A percentile compares a stretch with the other conserved stretches of the same genome.
These are phyloP conservation scores for Cylindrotheca closterium DNA, from an alignment of 108 stramenopile genomes.

Conservation along the genomic window DNA sequence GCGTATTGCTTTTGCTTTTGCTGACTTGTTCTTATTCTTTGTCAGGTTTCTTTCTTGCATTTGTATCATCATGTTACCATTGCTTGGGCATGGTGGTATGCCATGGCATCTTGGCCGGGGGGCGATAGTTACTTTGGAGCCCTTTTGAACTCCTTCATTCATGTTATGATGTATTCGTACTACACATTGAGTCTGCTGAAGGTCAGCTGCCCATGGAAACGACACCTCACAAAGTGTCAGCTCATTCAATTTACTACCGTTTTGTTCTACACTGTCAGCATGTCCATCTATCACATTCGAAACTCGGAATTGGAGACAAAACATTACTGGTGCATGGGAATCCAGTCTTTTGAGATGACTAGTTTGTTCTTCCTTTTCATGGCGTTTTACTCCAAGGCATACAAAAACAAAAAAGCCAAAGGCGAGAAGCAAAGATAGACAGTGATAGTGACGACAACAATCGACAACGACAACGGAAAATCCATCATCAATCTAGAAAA, in stretches of 20 bases:
- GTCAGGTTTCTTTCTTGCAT: constrained; percentile 96
- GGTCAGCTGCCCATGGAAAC: constrained; percentile 88
- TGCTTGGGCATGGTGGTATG: constrained; percentile 93
- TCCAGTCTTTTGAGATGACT: constrained; percentile 86
- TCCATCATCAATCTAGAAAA: too few species aligned
- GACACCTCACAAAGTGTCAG: constrained; percentile 90
- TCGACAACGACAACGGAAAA: too few species aligned
- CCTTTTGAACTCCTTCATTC: constrained; percentile 94
- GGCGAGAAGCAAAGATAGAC: background rate
- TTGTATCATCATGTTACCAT: constrained; percentile 98
- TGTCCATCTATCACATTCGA: constrained; percentile 27
- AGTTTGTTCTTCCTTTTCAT: constrained; percentile 83
- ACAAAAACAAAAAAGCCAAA: constrained; percentile 53
- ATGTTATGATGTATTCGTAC: constrained; percentile 99
- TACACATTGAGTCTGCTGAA: constrained; percentile 84
- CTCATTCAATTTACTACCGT: constrained; percentile 97
- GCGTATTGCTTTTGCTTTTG: too few species aligned
- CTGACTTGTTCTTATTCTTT: too few species aligned
- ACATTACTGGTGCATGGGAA: constrained; percentile 48
- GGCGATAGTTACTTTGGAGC: constrained; percentile 98
- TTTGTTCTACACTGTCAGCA: constrained; percentile 63
- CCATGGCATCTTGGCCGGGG: constrained; percentile 74
- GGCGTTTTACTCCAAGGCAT: constrained; percentile 74
- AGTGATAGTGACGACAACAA: too few species aligned
- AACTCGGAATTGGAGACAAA: constrained; percentile 34